Conservation (phyloP, 805 yeast genomes). For the Alloascoidea africana region DNA sequence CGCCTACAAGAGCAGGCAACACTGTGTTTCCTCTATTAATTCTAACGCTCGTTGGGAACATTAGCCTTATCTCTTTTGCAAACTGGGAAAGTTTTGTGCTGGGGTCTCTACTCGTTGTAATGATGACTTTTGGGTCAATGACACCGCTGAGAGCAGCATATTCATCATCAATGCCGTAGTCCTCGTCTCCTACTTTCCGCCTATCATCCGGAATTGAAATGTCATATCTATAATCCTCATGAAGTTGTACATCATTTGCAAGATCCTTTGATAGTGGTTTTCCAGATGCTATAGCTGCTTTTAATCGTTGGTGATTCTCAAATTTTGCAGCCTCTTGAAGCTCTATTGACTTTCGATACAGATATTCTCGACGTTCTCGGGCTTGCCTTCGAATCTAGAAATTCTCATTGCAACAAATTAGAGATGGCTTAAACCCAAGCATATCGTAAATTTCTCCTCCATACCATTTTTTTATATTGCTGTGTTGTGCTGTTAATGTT, state of each 20-base stretch:
- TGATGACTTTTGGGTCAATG: constrained; percentile 77
- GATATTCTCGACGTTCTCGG: constrained; percentile 88
- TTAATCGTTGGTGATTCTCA: constrained; percentile 75
- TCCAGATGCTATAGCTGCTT: constrained; percentile 83
- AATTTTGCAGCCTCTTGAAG: constrained; percentile 78
- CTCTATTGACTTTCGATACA: constrained; percentile 78
- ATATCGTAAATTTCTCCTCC: no score
- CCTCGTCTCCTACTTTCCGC: constrained; percentile 22
- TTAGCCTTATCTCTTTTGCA: constrained; percentile 77
- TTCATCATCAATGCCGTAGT: constrained; percentile 70
- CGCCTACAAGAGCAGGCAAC: constrained; percentile 68
- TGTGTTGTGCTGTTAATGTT: no score
- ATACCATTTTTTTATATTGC: no score
- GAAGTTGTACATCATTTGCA: constrained; percentile 74
- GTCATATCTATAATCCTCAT: constrained; percentile 74
- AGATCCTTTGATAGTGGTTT: constrained; percentile 80
- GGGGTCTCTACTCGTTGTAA: constrained; percentile 91
- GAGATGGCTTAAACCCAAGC: no score
- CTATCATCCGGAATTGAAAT: constrained; percentile 33
- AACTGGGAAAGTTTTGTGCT: constrained; percentile 76
- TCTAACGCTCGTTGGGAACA: constrained; percentile 82
- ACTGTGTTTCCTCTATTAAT: constrained; percentile 89
- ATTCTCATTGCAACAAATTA: constrained; percentile 9
- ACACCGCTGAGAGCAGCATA: constrained; percentile 79
- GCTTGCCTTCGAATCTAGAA: constrained; percentile 76